These are phyloP conservation scores for Tylopilus felleus DNA, from an alignment of 768 basidiomycete genomes.

Conservation along the genomic window DNA sequence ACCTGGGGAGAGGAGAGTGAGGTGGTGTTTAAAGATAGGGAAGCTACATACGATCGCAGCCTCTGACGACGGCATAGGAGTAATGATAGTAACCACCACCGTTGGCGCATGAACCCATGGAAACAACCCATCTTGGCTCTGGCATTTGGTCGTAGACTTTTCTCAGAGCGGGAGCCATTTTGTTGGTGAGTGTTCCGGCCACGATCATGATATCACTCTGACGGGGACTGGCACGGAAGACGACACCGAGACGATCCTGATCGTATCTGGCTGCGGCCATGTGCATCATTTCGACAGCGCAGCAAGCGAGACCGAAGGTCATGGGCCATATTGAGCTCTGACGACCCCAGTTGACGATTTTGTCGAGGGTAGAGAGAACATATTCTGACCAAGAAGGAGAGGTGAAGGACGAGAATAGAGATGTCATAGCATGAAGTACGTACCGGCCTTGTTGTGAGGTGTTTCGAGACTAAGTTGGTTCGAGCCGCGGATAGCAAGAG, in stretches of 20 bases:
- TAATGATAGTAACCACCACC: slow-evolving; percentile 98
- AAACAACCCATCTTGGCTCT: slow-evolving; percentile 99
- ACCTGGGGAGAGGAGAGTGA: slow-evolving; percentile 41
- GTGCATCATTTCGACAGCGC: slow-evolving; percentile 99
- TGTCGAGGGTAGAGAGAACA: slow-evolving; percentile 93
- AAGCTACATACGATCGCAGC: slow-evolving; percentile 80
- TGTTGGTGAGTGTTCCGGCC: slow-evolving; percentile 97
- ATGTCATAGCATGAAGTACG: slow-evolving; percentile 15
- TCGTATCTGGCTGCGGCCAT: slow-evolving; percentile 99
- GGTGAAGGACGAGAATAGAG: neutral
- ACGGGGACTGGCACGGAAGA: slow-evolving; percentile 98
- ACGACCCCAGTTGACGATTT: slow-evolving; percentile 94
- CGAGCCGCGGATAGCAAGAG: slow-evolving; percentile 71
- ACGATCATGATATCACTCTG: slow-evolving; percentile 99
- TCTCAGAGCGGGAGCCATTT: slow-evolving; percentile 97
- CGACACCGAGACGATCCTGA: slow-evolving; percentile 94
- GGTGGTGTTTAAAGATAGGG: slow-evolving; percentile 3
- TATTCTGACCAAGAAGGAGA: slow-evolving; percentile 59
- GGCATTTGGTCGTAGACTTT: slow-evolving; percentile 99
- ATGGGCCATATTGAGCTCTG: slow-evolving; percentile 99
- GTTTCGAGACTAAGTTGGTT: slow-evolving; percentile 85
- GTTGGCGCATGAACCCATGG: slow-evolving; percentile 99
- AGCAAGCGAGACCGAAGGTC: slow-evolving; percentile 98
- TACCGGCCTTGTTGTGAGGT: slow-evolving; percentile 88
- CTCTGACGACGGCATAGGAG: slow-evolving; percentile 97